Evolutionary conservation across 2,329 filamentous ascomycete species (phyloP).

Genomic region (Exophiala aquamarina): DNA sequence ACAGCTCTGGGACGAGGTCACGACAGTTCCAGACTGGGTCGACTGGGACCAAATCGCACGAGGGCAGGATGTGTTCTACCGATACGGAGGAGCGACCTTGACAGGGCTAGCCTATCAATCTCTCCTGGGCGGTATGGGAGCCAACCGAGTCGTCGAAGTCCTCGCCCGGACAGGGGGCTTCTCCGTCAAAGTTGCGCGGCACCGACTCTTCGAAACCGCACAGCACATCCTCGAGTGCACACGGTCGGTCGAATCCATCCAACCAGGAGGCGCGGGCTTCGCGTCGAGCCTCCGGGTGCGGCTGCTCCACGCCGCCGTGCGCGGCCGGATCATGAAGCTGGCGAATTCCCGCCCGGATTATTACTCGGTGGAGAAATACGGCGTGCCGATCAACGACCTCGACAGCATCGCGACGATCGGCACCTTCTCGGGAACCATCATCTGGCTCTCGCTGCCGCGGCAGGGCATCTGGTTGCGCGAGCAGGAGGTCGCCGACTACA

Average conservation of each 20-base stretch:
- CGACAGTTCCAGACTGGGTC: conserved; percentile 70
- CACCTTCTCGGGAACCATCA: conserved; percentile 66
- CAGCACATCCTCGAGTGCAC: conserved; percentile 75
- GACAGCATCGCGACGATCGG: conserved; percentile 71
- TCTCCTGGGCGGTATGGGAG: conserved; percentile 62
- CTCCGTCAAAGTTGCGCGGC: conserved; percentile 63
- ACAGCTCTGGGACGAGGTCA: conserved; percentile 66
- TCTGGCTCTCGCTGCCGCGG: conserved; percentile 69
- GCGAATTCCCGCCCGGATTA: conserved; percentile 58
- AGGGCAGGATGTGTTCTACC: conserved; percentile 75
- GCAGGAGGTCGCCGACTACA: conserved; percentile 67
- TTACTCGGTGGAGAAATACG: conserved; percentile 59
- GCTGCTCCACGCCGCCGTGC: conserved; percentile 67
- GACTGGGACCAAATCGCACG: conserved; percentile 73
- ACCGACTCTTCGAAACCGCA: conserved; percentile 69
- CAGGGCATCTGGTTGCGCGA: conserved; percentile 67
- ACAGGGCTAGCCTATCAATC: conserved; percentile 66
- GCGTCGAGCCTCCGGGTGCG: conserved; percentile 66
- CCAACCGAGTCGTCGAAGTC: conserved; percentile 71
- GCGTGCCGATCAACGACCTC: conserved; percentile 72
- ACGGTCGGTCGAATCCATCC: conserved; percentile 61
- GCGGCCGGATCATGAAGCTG: conserved; percentile 63
- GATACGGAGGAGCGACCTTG: conserved; percentile 68
- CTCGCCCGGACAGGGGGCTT: conserved; percentile 74
- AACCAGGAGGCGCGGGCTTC: conserved; percentile 67